A percentile compares a stretch with the other conserved stretches of the same genome.
phyloP scores from a whole-genome alignment of 2,329 filamentous ascomycete species.

The Biscogniauxia marginata region DNA sequence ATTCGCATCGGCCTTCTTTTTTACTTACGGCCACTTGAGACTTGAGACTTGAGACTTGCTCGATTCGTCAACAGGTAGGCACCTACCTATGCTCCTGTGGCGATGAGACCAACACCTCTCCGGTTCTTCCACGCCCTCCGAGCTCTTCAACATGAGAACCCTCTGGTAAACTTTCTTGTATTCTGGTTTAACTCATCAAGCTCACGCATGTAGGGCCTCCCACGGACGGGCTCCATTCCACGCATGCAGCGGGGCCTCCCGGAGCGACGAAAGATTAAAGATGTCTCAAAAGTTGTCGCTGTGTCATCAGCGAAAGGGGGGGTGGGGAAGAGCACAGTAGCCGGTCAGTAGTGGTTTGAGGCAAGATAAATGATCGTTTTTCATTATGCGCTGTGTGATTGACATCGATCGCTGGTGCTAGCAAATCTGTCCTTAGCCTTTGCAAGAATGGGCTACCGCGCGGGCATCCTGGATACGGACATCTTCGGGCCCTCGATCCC shows the following conservation, averaged over 20 bases:
- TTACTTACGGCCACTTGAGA: too few relatives aligned
- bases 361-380: too few relatives aligned
- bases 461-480: conserved; percentile 90
- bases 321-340: conserved; percentile 95
- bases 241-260: conserved; percentile 80
- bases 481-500: conserved; percentile 96
- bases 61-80: too few relatives aligned
- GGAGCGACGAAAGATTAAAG: conserved; percentile 73
- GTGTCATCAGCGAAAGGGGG: conserved; percentile 96
- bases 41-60: too few relatives aligned
- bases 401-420: conserved; percentile 20
- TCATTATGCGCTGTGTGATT: too few relatives aligned
- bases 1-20: too few relatives aligned
- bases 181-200: too few relatives aligned
- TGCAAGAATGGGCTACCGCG: conserved; percentile 74
- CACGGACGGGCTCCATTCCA: conserved; percentile 70
- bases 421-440: conserved; percentile 85
- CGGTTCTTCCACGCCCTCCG: conserved; percentile 53
- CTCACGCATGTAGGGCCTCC: conserved; percentile 86
- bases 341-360: too few relatives aligned
- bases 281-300: conserved; percentile 91
- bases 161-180: too few relatives aligned
- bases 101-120: conserved; percentile 38
- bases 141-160: conserved; percentile 75
- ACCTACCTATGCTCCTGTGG: conserved; percentile 8